These are phyloP conservation scores for Trichoderma gamsii DNA, from an alignment of 495 filamentous ascomycete genomes.

Conservation along the genomic window DNA sequence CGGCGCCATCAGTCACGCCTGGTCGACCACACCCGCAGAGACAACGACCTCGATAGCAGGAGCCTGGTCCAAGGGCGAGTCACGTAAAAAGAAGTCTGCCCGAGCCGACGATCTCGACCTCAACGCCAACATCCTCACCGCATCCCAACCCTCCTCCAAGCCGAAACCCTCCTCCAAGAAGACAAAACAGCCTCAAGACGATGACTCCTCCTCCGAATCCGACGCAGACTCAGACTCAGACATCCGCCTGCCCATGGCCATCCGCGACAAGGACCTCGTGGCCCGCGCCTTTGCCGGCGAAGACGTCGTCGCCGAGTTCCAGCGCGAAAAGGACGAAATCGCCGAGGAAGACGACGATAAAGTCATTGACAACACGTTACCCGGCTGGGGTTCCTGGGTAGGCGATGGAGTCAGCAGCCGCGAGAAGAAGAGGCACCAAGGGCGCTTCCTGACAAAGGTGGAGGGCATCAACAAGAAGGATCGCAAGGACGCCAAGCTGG, in stretches of 20 bases:
- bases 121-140: slow-evolving; percentile 28
- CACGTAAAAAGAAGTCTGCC: slow-evolving; percentile 27
- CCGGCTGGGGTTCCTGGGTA: slow-evolving; percentile 86
- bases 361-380: slow-evolving; percentile 74
- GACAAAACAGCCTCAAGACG: slow-evolving; percentile 17
- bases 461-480: slow-evolving; percentile 71
- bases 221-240: slow-evolving; percentile 53
- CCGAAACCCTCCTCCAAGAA: slow-evolving; percentile 35
- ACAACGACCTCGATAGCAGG: slow-evolving; percentile 21
- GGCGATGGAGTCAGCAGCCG: slow-evolving; percentile 67
- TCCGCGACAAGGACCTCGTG: slow-evolving; percentile 75
- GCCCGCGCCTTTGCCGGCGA: slow-evolving; percentile 84
- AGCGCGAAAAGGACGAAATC: slow-evolving; percentile 67
- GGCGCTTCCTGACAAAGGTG: slow-evolving; percentile 58
- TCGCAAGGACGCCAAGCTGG: slow-evolving; percentile 74
- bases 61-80: slow-evolving; percentile 32
- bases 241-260: slow-evolving; percentile 52
- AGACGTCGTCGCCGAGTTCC: slow-evolving; percentile 79
- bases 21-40: neutral
- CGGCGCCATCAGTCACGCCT: slow-evolving; percentile 1
- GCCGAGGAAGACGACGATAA: slow-evolving; percentile 79
- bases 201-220: slow-evolving; percentile 38
- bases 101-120: slow-evolving; percentile 31
- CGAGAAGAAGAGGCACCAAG: slow-evolving; percentile 54
- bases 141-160: slow-evolving; percentile 25